A percentile compares a stretch with the other conserved stretches of the same genome.
phyloP scores from a whole-genome alignment of 1,284 basidiomycete species.

The Papiliotrema flavescens region DNA sequence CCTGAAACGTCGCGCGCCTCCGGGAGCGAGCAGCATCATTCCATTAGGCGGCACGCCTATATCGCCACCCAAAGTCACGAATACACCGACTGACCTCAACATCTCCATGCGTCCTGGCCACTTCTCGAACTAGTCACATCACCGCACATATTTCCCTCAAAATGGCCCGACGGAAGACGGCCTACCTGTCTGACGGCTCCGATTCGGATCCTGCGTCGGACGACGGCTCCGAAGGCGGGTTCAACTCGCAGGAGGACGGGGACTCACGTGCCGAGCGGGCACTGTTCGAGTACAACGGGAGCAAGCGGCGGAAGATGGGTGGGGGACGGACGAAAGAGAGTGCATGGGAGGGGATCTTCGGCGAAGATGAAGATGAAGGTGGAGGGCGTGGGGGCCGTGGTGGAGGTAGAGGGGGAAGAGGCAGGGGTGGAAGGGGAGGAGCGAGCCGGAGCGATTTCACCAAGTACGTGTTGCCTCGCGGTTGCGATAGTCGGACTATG shows the following conservation, averaged over 20 bases:
- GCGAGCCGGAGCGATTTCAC: slow-evolving; percentile 57
- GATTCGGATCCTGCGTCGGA: slow-evolving; percentile 60
- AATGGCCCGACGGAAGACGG: slow-evolving; percentile 79
- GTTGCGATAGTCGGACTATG: not conserved
- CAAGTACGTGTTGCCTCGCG: slow-evolving; percentile 51
- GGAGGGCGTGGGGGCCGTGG: slow-evolving; percentile 22
- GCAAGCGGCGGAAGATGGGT: slow-evolving; percentile 60
- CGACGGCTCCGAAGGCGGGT: slow-evolving; percentile 49
- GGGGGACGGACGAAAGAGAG: slow-evolving; percentile 65
- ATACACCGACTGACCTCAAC: no score
- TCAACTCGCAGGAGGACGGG: slow-evolving; percentile 57
- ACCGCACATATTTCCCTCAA: no score
- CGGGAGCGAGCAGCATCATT: no score
- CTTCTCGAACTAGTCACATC: no score
- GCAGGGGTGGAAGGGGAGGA: not conserved
- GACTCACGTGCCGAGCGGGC: slow-evolving; percentile 71
- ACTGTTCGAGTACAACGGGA: slow-evolving; percentile 70
- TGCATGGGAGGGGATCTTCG: slow-evolving; percentile 80
- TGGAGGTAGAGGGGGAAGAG: slow-evolving; percentile 22
- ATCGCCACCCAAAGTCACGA: no score
- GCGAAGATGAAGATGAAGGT: slow-evolving; percentile 63
- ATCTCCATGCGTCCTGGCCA: no score
- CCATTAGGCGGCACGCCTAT: no score
- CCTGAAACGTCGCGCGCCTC: no score
- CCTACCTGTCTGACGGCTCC: slow-evolving; percentile 70